Percentiles rank a stretch among this genome's conserved stretches.
These are phyloP conservation scores for Exutisphaerella laricina DNA, from an alignment of 2,329 filamentous ascomycete species.

Conservation along the genomic window DNA sequence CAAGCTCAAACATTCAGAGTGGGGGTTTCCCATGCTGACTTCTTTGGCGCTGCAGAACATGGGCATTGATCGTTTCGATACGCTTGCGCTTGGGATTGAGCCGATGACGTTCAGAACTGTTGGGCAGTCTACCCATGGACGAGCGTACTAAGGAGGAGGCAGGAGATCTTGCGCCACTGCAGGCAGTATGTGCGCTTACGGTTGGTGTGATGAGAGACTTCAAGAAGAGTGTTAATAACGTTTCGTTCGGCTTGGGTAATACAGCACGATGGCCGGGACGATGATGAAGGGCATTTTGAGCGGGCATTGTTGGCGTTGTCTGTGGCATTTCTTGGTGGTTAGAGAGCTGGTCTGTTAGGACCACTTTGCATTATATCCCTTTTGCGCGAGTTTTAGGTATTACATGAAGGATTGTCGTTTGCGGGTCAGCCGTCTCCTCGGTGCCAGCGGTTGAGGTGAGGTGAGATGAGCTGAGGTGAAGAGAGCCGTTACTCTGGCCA, in stretches of 20 bases:
- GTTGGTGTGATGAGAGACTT: too few species aligned
- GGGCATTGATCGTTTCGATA: constrained; percentile 24
- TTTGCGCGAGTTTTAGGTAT: neutral
- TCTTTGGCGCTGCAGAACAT: constrained; percentile 17
- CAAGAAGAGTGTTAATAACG: neutral
- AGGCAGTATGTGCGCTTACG: neutral
- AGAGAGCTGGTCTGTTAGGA: too few species aligned
- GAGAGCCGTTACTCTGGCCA: too few species aligned
- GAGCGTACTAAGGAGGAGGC: constrained; percentile 5
- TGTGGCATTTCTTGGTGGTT: neutral
- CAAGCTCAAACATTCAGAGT: neutral
- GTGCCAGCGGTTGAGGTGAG: too few species aligned
- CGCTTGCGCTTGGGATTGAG: constrained; percentile 18
- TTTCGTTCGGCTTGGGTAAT: neutral
- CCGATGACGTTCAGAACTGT: constrained; percentile 19
- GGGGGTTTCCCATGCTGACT: constrained; percentile 5
- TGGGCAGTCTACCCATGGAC: constrained; percentile 17
- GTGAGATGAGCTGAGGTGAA: too few species aligned
- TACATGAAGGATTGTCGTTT: neutral
- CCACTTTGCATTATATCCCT: neutral
- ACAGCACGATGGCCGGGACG: neutral
- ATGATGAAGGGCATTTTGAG: neutral
- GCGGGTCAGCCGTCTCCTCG: neutral
- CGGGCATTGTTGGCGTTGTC: neutral
- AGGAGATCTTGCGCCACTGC: neutral